Evolutionary conservation across 2,329 filamentous ascomycete genomes (phyloP).

Genomic region (Ambrosiella xylebori): DNA sequence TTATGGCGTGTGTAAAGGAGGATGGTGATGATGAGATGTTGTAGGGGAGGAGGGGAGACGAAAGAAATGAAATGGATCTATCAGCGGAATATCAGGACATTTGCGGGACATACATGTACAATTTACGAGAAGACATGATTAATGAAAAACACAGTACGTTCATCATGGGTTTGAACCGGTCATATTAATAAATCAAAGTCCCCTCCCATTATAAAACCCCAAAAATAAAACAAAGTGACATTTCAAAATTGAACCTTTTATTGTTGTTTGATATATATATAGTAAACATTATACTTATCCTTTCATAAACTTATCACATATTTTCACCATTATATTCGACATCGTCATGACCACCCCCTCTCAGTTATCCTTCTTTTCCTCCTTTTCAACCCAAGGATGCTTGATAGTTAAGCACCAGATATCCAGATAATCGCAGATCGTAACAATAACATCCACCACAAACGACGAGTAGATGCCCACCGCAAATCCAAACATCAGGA

Average conservation of each 20-base stretch:
- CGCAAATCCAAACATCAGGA: conserved; percentile 67
- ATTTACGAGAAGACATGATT: neutral
- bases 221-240: no score
- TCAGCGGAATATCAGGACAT: no score
- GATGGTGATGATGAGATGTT: conserved; percentile 61
- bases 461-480: conserved; percentile 94
- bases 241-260: neutral
- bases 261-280: neutral
- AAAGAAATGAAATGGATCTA: neutral
- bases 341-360: neutral
- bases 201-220: no score
- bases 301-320: neutral
- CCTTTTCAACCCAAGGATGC: conserved; percentile 42
- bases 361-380: conserved; percentile 21
- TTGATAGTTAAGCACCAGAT: conserved; percentile 99
- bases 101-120: no score
- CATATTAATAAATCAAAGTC: no score
- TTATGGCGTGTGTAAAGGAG: conserved; percentile 60
- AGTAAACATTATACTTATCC: neutral
- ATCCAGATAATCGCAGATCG: conserved; percentile 93
- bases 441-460: conserved; percentile 90
- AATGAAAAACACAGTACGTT: neutral
- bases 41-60: conserved; percentile 16
- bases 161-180: no score
- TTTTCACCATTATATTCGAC: neutral